Evolutionary conservation across 371 early-diverging fungal genomes (phyloP).

Genomic region (Nosema muscidifuracis): DNA sequence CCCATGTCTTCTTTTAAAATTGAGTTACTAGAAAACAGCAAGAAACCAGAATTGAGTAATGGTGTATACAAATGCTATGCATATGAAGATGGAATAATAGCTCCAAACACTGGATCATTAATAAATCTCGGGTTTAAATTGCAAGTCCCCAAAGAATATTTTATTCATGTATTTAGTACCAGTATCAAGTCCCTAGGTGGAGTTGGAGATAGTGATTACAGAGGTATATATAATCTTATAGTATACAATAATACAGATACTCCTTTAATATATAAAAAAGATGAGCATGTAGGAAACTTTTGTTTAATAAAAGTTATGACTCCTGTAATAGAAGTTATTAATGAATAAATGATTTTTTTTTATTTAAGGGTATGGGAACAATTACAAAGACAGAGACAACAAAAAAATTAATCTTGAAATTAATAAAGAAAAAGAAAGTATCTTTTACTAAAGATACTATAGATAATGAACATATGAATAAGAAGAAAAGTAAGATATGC

Average conservation of each 20-base stretch:
- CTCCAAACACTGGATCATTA: neutral
- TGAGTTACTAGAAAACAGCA: constrained; percentile 2
- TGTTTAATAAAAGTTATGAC: constrained; percentile 29
- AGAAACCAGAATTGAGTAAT: constrained; percentile 1
- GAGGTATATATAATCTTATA: constrained; percentile 58
- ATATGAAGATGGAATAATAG: constrained; percentile 19
- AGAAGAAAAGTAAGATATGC: constrained; percentile 61
- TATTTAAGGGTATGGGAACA: neutral
- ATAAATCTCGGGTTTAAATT: constrained; percentile 41
- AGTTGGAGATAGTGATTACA: constrained; percentile 60
- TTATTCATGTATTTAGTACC: constrained; percentile 19
- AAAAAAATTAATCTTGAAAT: neutral
- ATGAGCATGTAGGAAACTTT: constrained; percentile 55
- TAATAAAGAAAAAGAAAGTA: constrained; percentile 51
- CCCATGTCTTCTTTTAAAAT: neutral
- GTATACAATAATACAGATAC: constrained; percentile 30
- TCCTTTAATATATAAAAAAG: constrained; percentile 36
- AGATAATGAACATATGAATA: constrained; percentile 60
- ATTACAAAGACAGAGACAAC: constrained; percentile 21
- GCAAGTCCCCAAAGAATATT: constrained; percentile 31
- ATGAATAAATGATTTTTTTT: neutral
- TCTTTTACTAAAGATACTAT: constrained; percentile 60
- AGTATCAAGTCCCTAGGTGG: constrained; percentile 52
- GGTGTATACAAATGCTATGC: constrained; percentile 40
- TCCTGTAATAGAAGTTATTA: too few species aligned